phyloP scores from a whole-genome alignment of 2,329 filamentous ascomycete genomes.

The Dactylella cylindrospora region DNA sequence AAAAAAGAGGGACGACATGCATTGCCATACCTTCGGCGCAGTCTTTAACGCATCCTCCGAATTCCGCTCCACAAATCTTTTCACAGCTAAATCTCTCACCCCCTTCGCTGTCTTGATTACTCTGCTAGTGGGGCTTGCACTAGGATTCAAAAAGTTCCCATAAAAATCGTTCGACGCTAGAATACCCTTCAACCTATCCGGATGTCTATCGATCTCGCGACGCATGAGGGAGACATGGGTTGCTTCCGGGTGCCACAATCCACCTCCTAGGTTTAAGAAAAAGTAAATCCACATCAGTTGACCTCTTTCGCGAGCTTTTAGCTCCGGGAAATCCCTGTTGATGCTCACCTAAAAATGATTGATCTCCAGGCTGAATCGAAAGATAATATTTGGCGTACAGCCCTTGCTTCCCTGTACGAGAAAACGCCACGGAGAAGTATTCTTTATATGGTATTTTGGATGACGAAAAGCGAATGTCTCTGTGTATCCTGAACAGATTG shows the following conservation, averaged over 20 bases:
- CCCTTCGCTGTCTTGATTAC: slow-evolving; percentile 54
- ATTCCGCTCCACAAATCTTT: slow-evolving; percentile 71
- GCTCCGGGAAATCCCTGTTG: neutral
- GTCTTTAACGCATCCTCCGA: slow-evolving; percentile 76
- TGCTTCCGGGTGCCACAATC: slow-evolving; percentile 76
- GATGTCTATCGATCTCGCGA: slow-evolving; percentile 71
- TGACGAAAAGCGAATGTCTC: slow-evolving; percentile 71
- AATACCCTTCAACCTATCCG: slow-evolving; percentile 68
- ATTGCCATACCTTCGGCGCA: slow-evolving; percentile 70
- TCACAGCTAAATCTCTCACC: slow-evolving; percentile 63
- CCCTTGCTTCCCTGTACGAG: slow-evolving; percentile 81
- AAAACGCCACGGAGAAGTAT: slow-evolving; percentile 55
- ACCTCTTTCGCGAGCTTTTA: neutral
- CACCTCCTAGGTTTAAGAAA: slow-evolving; percentile 62
- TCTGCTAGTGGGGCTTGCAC: neutral
- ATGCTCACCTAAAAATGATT: slow-evolving; percentile 69
- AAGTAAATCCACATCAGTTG: slow-evolving; percentile 16
- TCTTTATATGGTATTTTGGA: slow-evolving; percentile 35
- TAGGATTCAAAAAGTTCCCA: slow-evolving; percentile 63
- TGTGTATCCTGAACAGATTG: slow-evolving; percentile 76
- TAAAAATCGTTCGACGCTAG: slow-evolving; percentile 64
- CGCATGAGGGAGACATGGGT: slow-evolving; percentile 67
- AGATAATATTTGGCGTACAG: slow-evolving; percentile 88
- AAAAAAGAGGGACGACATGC: slow-evolving; percentile 5
- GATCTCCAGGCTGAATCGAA: slow-evolving; percentile 69